Conservation (phyloP, 192 early-diverging fungal genomes). For the Linnemannia exigua region DNA sequence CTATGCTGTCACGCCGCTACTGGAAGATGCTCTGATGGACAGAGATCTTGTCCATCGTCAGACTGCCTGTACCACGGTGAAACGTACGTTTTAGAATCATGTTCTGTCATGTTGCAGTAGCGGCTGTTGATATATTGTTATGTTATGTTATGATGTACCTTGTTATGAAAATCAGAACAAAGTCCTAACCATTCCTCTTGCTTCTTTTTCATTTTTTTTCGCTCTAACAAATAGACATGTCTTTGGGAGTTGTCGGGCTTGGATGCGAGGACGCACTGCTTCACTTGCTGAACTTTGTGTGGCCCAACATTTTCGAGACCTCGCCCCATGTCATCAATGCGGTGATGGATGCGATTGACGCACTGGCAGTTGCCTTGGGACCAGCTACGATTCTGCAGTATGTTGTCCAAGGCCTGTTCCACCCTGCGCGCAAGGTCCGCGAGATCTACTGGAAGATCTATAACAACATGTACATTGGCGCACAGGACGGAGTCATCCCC, state of each 20-base stretch:
- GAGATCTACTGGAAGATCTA: slow-evolving; percentile 99
- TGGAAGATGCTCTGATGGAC: slow-evolving; percentile 98
- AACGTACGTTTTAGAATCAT: slow-evolving; percentile 62
- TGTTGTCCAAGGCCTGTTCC: slow-evolving; percentile 93
- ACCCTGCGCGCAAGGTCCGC: slow-evolving; percentile 94
- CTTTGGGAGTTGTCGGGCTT: slow-evolving; percentile 92
- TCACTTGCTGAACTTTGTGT: slow-evolving; percentile 95
- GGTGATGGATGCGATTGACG: slow-evolving; percentile 98
- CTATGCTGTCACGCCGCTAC: slow-evolving; percentile 93
- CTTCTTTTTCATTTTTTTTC: background rate
- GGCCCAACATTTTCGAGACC: slow-evolving; percentile 99
- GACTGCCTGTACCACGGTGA: slow-evolving; percentile 95
- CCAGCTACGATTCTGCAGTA: slow-evolving; percentile 89
- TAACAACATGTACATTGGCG: slow-evolving; percentile 93
- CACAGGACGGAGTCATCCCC: slow-evolving; percentile 92
- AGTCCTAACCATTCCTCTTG: background rate
- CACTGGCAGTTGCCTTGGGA: slow-evolving; percentile 90
- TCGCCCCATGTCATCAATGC: slow-evolving; percentile 98
- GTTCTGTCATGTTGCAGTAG: background rate
- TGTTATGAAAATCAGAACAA: background rate
- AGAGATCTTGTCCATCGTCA: slow-evolving; percentile 98
- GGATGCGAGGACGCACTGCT: slow-evolving; percentile 94
- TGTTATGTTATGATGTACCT: background rate
- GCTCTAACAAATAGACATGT: slow-evolving; percentile 78
- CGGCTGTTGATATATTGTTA: background rate